Evolutionary conservation across 2,329 filamentous ascomycete species (phyloP).

Genomic region (Leptographium wingfieldii): DNA sequence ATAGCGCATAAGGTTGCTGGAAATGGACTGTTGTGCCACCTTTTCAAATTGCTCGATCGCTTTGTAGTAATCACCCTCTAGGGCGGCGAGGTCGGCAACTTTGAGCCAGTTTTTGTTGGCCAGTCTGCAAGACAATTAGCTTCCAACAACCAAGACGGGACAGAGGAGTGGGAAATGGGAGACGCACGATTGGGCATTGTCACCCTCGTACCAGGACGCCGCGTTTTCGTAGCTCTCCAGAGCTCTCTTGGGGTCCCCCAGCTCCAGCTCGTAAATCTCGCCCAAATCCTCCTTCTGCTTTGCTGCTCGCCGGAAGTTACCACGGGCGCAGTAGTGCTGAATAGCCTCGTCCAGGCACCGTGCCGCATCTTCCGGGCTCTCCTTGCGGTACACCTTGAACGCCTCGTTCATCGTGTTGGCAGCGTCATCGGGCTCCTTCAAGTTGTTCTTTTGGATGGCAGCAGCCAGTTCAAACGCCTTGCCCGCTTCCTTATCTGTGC

Average conservation of each 20-base stretch:
- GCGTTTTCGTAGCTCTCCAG: slow-evolving; percentile 75
- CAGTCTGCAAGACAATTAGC: slow-evolving; percentile 38
- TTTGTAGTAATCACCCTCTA: slow-evolving; percentile 74
- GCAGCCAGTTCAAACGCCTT: slow-evolving; percentile 78
- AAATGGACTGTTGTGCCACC: slow-evolving; percentile 64
- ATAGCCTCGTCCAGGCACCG: slow-evolving; percentile 70
- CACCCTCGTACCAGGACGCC: slow-evolving; percentile 78
- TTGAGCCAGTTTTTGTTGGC: slow-evolving; percentile 93
- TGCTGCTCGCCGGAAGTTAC: slow-evolving; percentile 83
- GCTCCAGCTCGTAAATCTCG: slow-evolving; percentile 72
- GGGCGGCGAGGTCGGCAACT: slow-evolving; percentile 73
- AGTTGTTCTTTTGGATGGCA: slow-evolving; percentile 62
- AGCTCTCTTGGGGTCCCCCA: slow-evolving; percentile 66
- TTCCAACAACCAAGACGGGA: background rate
- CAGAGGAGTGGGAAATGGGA: background rate
- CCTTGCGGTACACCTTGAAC: slow-evolving; percentile 88
- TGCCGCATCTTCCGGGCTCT: slow-evolving; percentile 70
- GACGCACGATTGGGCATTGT: slow-evolving; percentile 69
- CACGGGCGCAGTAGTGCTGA: slow-evolving; percentile 73
- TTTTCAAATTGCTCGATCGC: slow-evolving; percentile 74
- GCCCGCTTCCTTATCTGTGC: slow-evolving; percentile 68
- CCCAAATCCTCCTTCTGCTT: slow-evolving; percentile 82
- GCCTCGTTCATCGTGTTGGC: slow-evolving; percentile 82
- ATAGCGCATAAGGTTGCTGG: slow-evolving; percentile 88
- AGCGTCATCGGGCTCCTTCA: slow-evolving; percentile 87